Base-by-base conservation (phyloP, 2,329 filamentous ascomycete species). In the Talaromyces sp. region DNA sequence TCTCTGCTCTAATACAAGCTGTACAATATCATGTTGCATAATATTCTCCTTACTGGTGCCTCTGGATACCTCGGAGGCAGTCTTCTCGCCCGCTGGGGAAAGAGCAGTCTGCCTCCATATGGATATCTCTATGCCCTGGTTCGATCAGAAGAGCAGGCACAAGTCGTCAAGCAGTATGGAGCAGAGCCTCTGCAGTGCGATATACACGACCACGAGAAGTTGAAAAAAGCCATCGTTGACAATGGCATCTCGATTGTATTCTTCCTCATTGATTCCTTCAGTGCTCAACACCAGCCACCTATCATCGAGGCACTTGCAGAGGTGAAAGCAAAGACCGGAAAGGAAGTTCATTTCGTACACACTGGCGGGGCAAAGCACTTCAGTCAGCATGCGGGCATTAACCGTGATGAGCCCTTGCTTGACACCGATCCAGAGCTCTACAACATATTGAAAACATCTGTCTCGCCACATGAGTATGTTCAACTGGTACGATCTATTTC, bases 41-140 rank as follows among this genome's bases (percentile, higher is more conserved):
- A 78, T 51, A 75, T 82, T 56, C 75, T 83, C 31, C 72, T 84
- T 52, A 84, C 82, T 0, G 82, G 81, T 9, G 80, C 66, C 29
- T 82, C 81, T 0, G 82, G 82, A 26, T 84, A 84, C 59, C 77
- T 84, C 0, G 82, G 82, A 24, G 82, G 82, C 2, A 77, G 75
- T 0, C 69, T 84, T 2, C 77, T 84, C 5, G 75, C 77, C 9
- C 72, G 71, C 6, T 72, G 76, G 62, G 64, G 67, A 1, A 58
- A 62, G 3, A 71, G 75, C 27, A 65, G 70, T 2, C 74, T 84
- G 1, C 77, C 78, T 0, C 43, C 73, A 5, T 77, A 82, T 62
- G 66, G 72, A 24, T 78, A 71, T 21, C 64, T 84, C 1, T 82
- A 75, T 59, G 80, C 80, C 2, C 74, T 82, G 0, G 78, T 83